phyloP scores from a whole-genome alignment of 495 filamentous ascomycete genomes.

The Terfezia claveryi region DNA sequence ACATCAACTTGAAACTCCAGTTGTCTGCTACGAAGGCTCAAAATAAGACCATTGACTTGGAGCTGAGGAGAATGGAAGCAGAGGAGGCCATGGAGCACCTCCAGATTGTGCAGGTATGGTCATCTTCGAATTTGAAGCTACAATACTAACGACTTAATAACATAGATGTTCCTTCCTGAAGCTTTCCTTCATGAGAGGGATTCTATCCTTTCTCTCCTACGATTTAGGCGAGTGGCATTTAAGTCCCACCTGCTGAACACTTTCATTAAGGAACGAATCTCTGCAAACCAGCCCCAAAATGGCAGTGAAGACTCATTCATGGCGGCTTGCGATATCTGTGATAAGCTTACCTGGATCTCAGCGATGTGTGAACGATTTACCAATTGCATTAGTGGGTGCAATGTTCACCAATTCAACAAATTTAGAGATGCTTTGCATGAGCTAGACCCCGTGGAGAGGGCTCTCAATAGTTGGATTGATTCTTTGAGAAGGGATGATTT shows the following conservation, averaged over 20 bases:
- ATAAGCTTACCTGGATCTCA: slow-evolving; percentile 68
- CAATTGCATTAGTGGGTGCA: slow-evolving; percentile 50
- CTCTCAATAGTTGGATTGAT: slow-evolving; percentile 76
- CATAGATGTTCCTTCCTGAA: slow-evolving; percentile 67
- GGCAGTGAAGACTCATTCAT: slow-evolving; percentile 52
- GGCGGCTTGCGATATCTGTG: slow-evolving; percentile 52
- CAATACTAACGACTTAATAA: not conserved
- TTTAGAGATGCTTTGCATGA: slow-evolving; percentile 66
- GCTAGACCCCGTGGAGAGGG: slow-evolving; percentile 77
- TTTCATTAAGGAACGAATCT: slow-evolving; percentile 57
- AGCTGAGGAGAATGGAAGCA: slow-evolving; percentile 67
- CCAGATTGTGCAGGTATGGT: slow-evolving; percentile 41
- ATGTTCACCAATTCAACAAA: slow-evolving; percentile 48
- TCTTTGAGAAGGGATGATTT: slow-evolving; percentile 61
- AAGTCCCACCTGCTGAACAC: slow-evolving; percentile 61
- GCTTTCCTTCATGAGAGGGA: slow-evolving; percentile 57
- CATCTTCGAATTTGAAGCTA: not conserved
- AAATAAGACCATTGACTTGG: slow-evolving; percentile 79
- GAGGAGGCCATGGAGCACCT: slow-evolving; percentile 78
- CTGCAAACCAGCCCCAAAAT: slow-evolving; percentile 28
- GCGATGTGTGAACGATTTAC: slow-evolving; percentile 68
- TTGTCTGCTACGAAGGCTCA: slow-evolving; percentile 73
- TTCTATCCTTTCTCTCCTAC: slow-evolving; percentile 61
- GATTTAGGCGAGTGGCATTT: slow-evolving; percentile 73
- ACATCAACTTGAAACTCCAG: slow-evolving; percentile 84